phyloP scores from a whole-genome alignment of 495 filamentous ascomycete genomes.

The Penicillium cosmopolitanum region DNA sequence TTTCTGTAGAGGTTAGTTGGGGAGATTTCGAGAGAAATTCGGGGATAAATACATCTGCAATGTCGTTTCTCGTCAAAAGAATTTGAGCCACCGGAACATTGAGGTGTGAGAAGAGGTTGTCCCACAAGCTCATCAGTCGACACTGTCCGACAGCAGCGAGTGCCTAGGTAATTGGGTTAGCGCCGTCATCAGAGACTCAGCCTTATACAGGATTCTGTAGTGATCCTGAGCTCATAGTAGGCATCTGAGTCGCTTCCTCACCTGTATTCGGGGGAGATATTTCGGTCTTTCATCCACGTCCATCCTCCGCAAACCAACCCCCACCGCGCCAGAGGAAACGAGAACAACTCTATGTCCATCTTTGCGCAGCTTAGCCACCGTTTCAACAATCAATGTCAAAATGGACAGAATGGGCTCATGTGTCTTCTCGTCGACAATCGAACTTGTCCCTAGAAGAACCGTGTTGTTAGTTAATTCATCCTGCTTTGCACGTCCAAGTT shows the following conservation, averaged over 20 bases:
- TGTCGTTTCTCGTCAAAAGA: slow-evolving; percentile 93
- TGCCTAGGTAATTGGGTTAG: slow-evolving; percentile 57
- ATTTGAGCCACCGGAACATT: slow-evolving; percentile 92
- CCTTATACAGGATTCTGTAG: too few species aligned
- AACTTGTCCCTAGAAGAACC: slow-evolving; percentile 77
- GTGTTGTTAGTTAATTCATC: slow-evolving; percentile 15
- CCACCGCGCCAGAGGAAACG: slow-evolving; percentile 96
- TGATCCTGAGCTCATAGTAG: too few species aligned
- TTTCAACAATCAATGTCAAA: slow-evolving; percentile 88
- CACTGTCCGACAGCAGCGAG: slow-evolving; percentile 96
- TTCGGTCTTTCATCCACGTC: slow-evolving; percentile 88
- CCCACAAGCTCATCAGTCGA: slow-evolving; percentile 93
- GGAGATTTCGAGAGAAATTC: not conserved
- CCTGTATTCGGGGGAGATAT: slow-evolving; percentile 82
- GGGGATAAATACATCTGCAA: slow-evolving; percentile 74
- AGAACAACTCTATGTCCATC: slow-evolving; percentile 94
- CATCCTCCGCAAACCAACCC: slow-evolving; percentile 87
- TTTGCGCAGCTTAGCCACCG: slow-evolving; percentile 77
- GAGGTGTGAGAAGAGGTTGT: slow-evolving; percentile 84
- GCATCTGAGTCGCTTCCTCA: slow-evolving; percentile 25
- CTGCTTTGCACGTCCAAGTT: slow-evolving; percentile 10
- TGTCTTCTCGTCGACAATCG: slow-evolving; percentile 95
- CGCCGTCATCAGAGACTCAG: too few species aligned
- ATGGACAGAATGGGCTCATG: slow-evolving; percentile 95
- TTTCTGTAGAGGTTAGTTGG: slow-evolving; percentile 53